phyloP scores from a whole-genome alignment of 2,329 filamentous ascomycete genomes.

The Colletotrichum sidae region DNA sequence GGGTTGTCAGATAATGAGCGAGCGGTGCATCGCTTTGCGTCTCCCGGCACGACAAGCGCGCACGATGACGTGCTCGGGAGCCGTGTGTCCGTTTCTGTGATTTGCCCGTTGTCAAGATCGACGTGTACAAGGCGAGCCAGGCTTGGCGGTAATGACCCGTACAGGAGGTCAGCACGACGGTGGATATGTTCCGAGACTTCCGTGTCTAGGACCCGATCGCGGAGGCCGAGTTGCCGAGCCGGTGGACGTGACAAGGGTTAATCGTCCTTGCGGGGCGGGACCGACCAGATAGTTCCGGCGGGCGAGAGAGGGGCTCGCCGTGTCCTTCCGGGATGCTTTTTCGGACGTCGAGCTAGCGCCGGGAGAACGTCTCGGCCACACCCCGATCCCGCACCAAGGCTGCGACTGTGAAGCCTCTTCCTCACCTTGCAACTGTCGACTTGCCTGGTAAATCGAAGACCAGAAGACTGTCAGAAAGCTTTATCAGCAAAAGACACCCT shows the following conservation, averaged over 20 bases:
- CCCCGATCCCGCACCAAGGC: no score
- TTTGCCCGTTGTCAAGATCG: slow-evolving; percentile 7
- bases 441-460: no score
- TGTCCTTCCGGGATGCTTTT: no score
- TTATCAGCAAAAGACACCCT: no score
- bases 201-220: not conserved
- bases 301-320: no score
- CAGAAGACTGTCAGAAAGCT: no score
- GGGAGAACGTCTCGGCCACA: no score
- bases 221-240: slow-evolving; percentile 16
- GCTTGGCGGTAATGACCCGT: slow-evolving; percentile 1
- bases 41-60: not conserved
- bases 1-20: slow-evolving; percentile 4
- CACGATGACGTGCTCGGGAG: slow-evolving; percentile 31
- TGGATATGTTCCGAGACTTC: slow-evolving; percentile 1
- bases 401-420: no score
- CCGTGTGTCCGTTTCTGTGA: not conserved
- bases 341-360: no score
- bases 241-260: slow-evolving; percentile 1
- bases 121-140: slow-evolving; percentile 7
- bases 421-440: no score
- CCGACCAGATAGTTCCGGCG: no score
- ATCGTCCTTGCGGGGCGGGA: no score
- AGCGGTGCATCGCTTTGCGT: slow-evolving; percentile 5
- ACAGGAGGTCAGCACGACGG: not conserved